Evolutionary conservation across 2,329 filamentous ascomycete species (phyloP).

Genomic region (Chrysoporthe deuterocubensis): DNA sequence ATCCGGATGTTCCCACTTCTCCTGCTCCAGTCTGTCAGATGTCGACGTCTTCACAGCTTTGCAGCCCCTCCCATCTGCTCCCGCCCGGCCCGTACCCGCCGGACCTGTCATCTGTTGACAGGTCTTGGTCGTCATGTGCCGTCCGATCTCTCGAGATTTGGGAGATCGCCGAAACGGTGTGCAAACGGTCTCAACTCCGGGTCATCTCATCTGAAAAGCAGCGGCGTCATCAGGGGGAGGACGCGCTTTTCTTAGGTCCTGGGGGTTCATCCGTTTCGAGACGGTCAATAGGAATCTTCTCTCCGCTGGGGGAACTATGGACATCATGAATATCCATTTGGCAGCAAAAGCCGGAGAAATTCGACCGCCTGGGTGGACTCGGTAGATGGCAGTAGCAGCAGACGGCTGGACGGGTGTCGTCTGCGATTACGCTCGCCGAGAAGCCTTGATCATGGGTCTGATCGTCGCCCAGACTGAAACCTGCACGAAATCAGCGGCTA

Average conservation of each 20-base stretch:
- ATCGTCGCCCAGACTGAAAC: conserved; percentile 29
- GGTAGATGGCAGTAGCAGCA: neutral
- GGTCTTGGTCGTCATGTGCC: neutral
- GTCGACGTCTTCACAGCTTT: neutral
- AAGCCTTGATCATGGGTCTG: neutral
- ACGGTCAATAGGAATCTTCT: too few species aligned
- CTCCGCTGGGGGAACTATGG: neutral
- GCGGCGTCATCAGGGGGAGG: neutral
- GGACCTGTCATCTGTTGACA: neutral
- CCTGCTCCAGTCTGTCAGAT: neutral
- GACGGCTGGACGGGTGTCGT: neutral
- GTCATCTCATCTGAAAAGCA: conserved; percentile 1
- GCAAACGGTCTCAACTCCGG: neutral
- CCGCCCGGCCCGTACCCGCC: too few species aligned
- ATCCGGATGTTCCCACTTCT: neutral
- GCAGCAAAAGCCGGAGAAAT: neutral
- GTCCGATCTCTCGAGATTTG: neutral
- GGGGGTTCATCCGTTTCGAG: neutral
- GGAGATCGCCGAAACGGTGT: neutral
- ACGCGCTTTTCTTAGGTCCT: neutral
- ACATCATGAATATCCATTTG: neutral
- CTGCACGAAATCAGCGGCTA: neutral
- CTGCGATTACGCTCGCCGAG: neutral
- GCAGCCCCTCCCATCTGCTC: neutral
- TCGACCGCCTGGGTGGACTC: neutral